Evolutionary conservation across 1,284 basidiomycete species (phyloP).

Genomic region (Cutaneotrichosporon sp.): DNA sequence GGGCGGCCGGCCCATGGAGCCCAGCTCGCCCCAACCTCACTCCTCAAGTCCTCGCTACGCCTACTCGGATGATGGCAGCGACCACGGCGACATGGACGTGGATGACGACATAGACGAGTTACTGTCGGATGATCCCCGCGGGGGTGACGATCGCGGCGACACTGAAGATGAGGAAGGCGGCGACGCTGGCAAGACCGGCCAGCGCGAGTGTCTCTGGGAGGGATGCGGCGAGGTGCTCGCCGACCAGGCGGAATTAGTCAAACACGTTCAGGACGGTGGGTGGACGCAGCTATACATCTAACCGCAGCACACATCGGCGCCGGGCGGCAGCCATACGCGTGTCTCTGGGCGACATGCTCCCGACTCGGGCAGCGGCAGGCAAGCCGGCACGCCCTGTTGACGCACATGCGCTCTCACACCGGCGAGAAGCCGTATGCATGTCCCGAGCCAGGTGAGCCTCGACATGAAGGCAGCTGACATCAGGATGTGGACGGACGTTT

Average conservation of each 20-base stretch:
- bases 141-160: constrained; percentile 13
- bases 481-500: constrained; percentile 92
- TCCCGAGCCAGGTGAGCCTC: constrained; percentile 59
- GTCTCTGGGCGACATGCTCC: constrained; percentile 39
- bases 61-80: constrained; percentile 7
- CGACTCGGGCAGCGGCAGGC: constrained; percentile 43
- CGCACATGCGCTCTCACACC: constrained; percentile 91
- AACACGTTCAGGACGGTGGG: constrained; percentile 38
- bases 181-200: background rate
- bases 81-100: constrained; percentile 23
- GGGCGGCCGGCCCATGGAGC: background rate
- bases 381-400: constrained; percentile 38
- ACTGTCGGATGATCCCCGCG: constrained; percentile 23
- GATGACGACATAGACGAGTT: constrained; percentile 40
- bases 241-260: constrained; percentile 31
- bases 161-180: constrained; percentile 11
- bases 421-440: constrained; percentile 96
- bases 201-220: constrained; percentile 34
- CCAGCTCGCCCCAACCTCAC: background rate
- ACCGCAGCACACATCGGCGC: constrained; percentile 34
- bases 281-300: constrained; percentile 4
- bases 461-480: background rate
- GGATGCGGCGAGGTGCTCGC: constrained; percentile 29
- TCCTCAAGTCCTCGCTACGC: background rate
- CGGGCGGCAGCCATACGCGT: constrained; percentile 35